These are phyloP conservation scores for Fusarium tuaranense DNA, from an alignment of 2,329 filamentous ascomycete species.

Conservation along the genomic window DNA sequence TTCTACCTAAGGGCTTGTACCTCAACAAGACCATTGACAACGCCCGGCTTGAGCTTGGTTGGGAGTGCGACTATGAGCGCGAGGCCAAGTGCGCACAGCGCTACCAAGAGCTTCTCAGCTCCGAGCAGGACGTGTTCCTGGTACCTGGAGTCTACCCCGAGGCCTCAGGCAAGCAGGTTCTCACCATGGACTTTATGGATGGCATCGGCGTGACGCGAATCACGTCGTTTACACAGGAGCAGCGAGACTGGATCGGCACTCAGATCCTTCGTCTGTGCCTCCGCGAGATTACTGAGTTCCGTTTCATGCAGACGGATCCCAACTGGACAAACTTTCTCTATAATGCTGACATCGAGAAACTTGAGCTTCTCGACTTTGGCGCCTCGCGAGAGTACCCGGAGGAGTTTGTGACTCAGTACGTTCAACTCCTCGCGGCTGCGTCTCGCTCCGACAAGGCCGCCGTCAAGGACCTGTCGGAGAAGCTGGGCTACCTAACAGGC, in stretches of 20 bases:
- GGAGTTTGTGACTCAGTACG: constrained; percentile 83
- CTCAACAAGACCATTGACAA: constrained; percentile 98
- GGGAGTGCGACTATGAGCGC: constrained; percentile 96
- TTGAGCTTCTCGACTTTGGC: constrained; percentile 96
- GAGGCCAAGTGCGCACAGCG: constrained; percentile 85
- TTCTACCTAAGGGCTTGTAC: constrained; percentile 92
- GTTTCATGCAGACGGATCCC: constrained; percentile 98
- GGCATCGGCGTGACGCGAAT: constrained; percentile 89
- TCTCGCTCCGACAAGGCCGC: constrained; percentile 73
- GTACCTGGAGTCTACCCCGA: constrained; percentile 83
- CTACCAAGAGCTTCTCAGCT: constrained; percentile 78
- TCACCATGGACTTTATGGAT: constrained; percentile 93
- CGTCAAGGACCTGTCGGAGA: constrained; percentile 76
- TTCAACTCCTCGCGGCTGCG: constrained; percentile 83
- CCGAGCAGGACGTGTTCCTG: constrained; percentile 77
- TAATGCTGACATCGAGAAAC: constrained; percentile 75
- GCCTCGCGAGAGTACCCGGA: constrained; percentile 88
- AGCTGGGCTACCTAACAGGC: constrained; percentile 92
- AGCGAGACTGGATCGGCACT: constrained; percentile 96
- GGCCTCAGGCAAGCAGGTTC: constrained; percentile 85
- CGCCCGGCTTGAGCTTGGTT: constrained; percentile 88
- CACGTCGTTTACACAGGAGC: constrained; percentile 78
- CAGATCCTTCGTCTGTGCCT: constrained; percentile 93
- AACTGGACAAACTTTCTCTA: constrained; percentile 99
- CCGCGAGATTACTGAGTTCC: constrained; percentile 93